These are phyloP conservation scores for Xylariaceae sp. DNA, from an alignment of 2,329 filamentous ascomycete genomes.

Conservation along the genomic window DNA sequence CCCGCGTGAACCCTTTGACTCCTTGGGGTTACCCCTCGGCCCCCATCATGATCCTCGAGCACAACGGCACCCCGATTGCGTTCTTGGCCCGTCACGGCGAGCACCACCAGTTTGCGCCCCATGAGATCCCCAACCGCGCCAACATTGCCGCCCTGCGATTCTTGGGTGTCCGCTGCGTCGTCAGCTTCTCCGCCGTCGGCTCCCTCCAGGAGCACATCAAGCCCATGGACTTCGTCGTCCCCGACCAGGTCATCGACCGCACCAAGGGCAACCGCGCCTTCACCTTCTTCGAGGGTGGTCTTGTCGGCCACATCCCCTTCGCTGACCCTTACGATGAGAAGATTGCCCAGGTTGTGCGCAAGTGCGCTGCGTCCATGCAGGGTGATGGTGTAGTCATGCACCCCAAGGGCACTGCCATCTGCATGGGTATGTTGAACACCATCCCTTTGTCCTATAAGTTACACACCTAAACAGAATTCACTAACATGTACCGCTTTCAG, in stretches of 20 bases:
- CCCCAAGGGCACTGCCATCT: slow-evolving; percentile 76
- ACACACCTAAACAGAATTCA: neutral
- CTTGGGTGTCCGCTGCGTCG: slow-evolving; percentile 82
- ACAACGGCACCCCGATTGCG: slow-evolving; percentile 75
- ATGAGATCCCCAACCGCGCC: slow-evolving; percentile 90
- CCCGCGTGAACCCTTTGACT: slow-evolving; percentile 68
- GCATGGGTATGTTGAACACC: slow-evolving; percentile 65
- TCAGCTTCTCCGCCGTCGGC: slow-evolving; percentile 93
- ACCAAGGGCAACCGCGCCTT: slow-evolving; percentile 93
- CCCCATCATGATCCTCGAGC: slow-evolving; percentile 80
- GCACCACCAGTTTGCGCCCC: slow-evolving; percentile 83
- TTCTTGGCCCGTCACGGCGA: slow-evolving; percentile 91
- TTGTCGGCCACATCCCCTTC: slow-evolving; percentile 92
- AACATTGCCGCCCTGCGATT: slow-evolving; percentile 96
- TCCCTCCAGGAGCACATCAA: slow-evolving; percentile 88
- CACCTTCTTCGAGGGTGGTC: slow-evolving; percentile 89
- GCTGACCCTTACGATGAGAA: slow-evolving; percentile 87
- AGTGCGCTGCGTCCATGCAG: slow-evolving; percentile 68
- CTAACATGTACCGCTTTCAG: slow-evolving; percentile 38
- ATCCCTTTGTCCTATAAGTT: neutral
- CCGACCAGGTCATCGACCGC: slow-evolving; percentile 94
- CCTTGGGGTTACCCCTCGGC: slow-evolving; percentile 81
- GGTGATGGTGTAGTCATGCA: slow-evolving; percentile 84
- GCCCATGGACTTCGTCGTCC: slow-evolving; percentile 93
- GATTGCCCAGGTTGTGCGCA: slow-evolving; percentile 69